Evolutionary conservation across 2,329 filamentous ascomycete genomes (phyloP), one percentile per base, ranked within the genome.

Genomic region (Fusarium sambucinum): DNA sequence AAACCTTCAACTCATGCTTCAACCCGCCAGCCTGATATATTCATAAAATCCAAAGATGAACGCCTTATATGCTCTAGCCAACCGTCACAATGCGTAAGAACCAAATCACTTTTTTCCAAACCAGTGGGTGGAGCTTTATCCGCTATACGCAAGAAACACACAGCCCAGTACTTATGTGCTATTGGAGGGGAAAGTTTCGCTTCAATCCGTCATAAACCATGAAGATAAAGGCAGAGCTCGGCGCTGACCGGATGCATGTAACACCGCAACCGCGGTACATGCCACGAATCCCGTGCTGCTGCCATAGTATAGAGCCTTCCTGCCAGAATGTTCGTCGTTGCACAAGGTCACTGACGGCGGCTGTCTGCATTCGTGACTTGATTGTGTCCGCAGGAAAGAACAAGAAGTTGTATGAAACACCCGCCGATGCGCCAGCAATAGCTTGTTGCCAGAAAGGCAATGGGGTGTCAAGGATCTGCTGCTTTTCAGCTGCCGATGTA

Each of bases 311-410:
- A 59, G 81, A 85, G 1, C 90, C 89, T 62, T 96, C 93, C 37
- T 85, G 82, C 81, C 85, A 87, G 75, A 99, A 98, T 0, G 89
- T 90, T 41, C 86, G 86, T 54, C 86, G 85, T 56, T 81, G 80
- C 3, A 82, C 82, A 23, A 83, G 80, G 11, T 84, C 82, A 32
- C 85, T 86, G 42, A 93, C 83, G 7, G 94, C 90, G 54, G 91
- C 87, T 0, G 96, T 99, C 81, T 99, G 96, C 90, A 99, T 97
- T 47, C 95, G 89, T 19, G 92, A 96, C 82, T 99, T 99, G 83
- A 99, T 91, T 1, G 96, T 99, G 78, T 99, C 96, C 50, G 96
- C 96, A 0, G 96, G 96, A 78, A 96, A 99, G 84, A 98, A 97
- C 23, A 97, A 82, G 77, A 98, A 98, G 78, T 99, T 99, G 82